Base-by-base conservation (phyloP, 1,284 basidiomycete species). In the Xerocomus tenax region DNA sequence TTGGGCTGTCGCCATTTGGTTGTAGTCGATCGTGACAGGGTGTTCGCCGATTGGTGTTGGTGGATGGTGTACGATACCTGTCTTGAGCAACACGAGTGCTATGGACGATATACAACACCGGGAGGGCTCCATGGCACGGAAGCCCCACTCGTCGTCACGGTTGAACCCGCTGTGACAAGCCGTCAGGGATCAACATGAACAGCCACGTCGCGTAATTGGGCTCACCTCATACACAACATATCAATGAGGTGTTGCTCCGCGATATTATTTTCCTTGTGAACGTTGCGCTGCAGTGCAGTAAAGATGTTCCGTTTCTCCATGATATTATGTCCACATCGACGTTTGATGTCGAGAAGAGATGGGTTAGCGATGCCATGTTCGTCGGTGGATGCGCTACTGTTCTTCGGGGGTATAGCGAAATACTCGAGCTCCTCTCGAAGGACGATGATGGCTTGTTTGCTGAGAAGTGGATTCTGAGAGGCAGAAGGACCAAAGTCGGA, bases 231-330 rank as follows among this genome's bases (percentile, higher is more conserved):
- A 73, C 96, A 98, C 49, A 99, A 78, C 95, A 99, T 99, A 72
- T 98, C 96, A 70, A 99, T 99, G 57, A 99, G 74, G 72, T 98
- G 95, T 72, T 98, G 95, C 70, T 99, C 95, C 15, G 95, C 95
- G 57, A 97, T 76, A 67, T 99, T 98, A 69, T 98, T 98, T 74
- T 98, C 95, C 75, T 96, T 96, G 74, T 96, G 96, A 54, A 98
- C 93, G 69, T 98, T 99, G 60, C 96, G 77, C 75, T 99, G 95
- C 53, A 99, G 73, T 19, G 95, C 95, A 2, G 96, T 96, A 67
- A 99, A 99, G 62, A 99, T 97, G 67, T 87, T 91, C 61, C 79
- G 79, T 67, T 91, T 89, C 54, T 89, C 84, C 64, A 97, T 84
- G 54, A 99, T 75, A 57, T 87, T 87, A 54, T 85, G 78, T 13